Evolutionary conservation across 1,284 basidiomycete genomes (phyloP).

Genomic region (Mycena citricolor): DNA sequence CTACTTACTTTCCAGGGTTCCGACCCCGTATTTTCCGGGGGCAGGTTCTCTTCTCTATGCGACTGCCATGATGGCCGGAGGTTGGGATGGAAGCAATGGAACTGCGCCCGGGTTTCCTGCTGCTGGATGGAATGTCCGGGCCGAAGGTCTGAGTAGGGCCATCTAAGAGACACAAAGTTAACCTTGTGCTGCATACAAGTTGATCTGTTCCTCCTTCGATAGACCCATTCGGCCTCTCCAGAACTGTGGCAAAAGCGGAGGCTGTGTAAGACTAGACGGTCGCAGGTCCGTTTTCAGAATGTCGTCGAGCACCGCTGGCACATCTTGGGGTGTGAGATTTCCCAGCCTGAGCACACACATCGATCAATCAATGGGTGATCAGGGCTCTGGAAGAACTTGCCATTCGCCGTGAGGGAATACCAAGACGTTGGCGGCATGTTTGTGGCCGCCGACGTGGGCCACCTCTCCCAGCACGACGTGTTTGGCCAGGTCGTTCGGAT

Average conservation of each 20-base stretch:
- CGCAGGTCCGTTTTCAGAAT: constrained; percentile 37
- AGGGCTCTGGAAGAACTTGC: constrained; percentile 38
- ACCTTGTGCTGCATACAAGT: constrained; percentile 1
- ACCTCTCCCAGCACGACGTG: constrained; percentile 59
- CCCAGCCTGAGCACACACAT: no score
- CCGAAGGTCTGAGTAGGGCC: constrained; percentile 44
- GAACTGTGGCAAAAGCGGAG: constrained; percentile 42
- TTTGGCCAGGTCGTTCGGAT: constrained; percentile 26
- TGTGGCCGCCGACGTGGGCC: constrained; percentile 83
- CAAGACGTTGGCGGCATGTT: constrained; percentile 78
- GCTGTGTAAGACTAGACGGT: constrained; percentile 32
- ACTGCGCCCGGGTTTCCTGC: constrained; percentile 49
- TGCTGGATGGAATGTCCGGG: constrained; percentile 44
- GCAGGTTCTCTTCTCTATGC: constrained; percentile 52
- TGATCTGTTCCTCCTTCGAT: constrained; percentile 59
- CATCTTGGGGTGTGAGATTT: constrained; percentile 54
- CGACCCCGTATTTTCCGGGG: constrained; percentile 63
- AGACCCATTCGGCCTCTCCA: constrained; percentile 82
- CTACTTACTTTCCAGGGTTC: no score
- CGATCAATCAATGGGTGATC: constrained; percentile 1
- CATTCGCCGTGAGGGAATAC: constrained; percentile 79
- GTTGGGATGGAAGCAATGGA: constrained; percentile 50
- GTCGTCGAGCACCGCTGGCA: constrained; percentile 52
- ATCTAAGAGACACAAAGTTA: constrained; percentile 28
- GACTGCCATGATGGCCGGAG: constrained; percentile 55